Conservation (phyloP, 164 flowering plant genomes). For the Magnolia changhungtana region DNA sequence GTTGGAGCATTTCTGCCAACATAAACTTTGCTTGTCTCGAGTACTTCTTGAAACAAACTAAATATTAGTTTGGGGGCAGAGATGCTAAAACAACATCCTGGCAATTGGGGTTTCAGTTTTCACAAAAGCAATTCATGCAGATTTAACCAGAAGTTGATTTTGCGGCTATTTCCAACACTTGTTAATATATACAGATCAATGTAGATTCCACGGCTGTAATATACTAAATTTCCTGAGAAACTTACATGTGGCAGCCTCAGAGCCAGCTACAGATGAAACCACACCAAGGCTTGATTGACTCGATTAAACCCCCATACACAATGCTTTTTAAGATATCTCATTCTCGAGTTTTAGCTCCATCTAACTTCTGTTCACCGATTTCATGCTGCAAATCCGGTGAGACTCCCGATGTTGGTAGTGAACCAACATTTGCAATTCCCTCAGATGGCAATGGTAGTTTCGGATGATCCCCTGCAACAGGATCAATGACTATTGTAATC, state of each 20-base stretch:
- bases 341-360: conserved; percentile 14
- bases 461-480: too few relatives aligned
- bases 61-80: too few relatives aligned
- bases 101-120: neutral
- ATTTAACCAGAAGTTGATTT: too few relatives aligned
- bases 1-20: too few relatives aligned
- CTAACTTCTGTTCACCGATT: conserved; percentile 9
- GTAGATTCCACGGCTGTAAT: neutral
- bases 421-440: conserved; percentile 1
- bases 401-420: conserved; percentile 9
- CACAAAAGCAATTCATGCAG: too few relatives aligned
- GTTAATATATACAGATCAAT: neutral
- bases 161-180: neutral
- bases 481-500: too few relatives aligned
- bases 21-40: too few relatives aligned
- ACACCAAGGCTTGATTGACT: conserved; percentile 73
- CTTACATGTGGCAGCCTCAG: conserved; percentile 71
- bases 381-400: neutral
- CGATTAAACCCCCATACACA: conserved; percentile 84
- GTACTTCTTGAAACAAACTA: too few relatives aligned
- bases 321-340: conserved; percentile 79
- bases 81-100: too few relatives aligned
- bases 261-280: conserved; percentile 86
- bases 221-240: conserved; percentile 1
- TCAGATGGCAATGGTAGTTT: conserved; percentile 7